Conservation (phyloP, 208 protist species). For the Strigomonas culicis region DNA sequence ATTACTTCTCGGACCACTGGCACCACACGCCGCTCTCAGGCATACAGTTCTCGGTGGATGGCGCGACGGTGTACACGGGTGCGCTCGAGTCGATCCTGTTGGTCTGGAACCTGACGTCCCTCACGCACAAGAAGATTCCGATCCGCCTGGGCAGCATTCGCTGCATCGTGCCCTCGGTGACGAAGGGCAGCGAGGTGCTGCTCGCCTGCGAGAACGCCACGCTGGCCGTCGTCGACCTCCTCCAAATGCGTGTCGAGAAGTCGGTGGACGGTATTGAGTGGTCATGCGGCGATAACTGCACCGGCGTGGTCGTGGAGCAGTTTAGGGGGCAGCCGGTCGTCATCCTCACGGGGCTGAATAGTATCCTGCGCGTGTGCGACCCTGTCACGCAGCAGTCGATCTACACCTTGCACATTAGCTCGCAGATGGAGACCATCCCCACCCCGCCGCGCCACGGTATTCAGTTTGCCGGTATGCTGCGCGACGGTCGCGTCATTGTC, state of each 20-base stretch:
- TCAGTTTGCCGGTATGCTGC: constrained; percentile 63
- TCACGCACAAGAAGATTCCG: constrained; percentile 50
- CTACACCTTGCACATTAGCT: constrained; percentile 86
- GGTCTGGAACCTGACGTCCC: constrained; percentile 65
- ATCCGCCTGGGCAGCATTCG: constrained; percentile 39
- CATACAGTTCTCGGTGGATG: constrained; percentile 67
- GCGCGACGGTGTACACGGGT: constrained; percentile 68
- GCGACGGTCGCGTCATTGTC: constrained; percentile 59
- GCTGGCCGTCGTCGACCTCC: constrained; percentile 59
- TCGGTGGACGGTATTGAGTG: constrained; percentile 81
- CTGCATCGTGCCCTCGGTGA: constrained; percentile 33
- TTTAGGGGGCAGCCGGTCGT: constrained; percentile 75
- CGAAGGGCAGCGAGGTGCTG: constrained; percentile 39
- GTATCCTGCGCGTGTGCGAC: constrained; percentile 81
- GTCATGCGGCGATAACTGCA: constrained; percentile 57
- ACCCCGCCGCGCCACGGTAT: constrained; percentile 71
- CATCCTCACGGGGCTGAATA: constrained; percentile 72
- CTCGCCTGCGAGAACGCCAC: constrained; percentile 64
- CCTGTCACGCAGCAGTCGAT: constrained; percentile 81
- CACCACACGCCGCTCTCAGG: constrained; percentile 82
- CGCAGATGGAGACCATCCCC: constrained; percentile 80
- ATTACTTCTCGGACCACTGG: constrained; percentile 88
- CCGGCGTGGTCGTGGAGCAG: constrained; percentile 60
- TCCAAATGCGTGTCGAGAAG: constrained; percentile 56
- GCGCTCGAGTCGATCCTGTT: constrained; percentile 65